Conservation (phyloP, 805 yeast species). For the Candida odintsovae region DNA sequence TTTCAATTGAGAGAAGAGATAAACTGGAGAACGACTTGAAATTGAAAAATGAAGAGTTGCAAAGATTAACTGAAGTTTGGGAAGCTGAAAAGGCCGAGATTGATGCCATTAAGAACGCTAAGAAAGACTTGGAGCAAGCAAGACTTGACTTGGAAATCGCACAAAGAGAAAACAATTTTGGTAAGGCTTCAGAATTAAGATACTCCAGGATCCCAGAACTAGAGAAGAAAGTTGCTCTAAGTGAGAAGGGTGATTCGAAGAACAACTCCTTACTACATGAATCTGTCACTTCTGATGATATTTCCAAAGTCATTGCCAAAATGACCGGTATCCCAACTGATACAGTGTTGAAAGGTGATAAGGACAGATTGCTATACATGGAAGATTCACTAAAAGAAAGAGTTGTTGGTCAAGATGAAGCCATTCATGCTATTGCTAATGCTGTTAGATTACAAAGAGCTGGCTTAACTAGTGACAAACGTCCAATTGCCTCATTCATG, state of each 20-base stretch:
- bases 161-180: conserved; percentile 83
- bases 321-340: conserved; percentile 96
- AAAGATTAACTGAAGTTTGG: conserved; percentile 79
- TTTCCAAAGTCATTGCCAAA: conserved; percentile 83
- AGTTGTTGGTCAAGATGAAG: conserved; percentile 95
- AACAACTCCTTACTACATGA: conserved; percentile 61
- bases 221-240: conserved; percentile 50
- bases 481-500: conserved; percentile 96
- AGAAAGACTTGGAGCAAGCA: conserved; percentile 79
- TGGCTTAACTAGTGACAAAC: conserved; percentile 86
- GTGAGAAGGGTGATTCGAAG: conserved; percentile 29
- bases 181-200: conserved; percentile 81
- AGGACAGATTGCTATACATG: conserved; percentile 85
- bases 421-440: conserved; percentile 82
- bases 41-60: conserved; percentile 56
- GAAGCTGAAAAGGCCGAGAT: conserved; percentile 73
- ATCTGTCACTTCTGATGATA: conserved; percentile 90
- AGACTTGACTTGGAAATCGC: conserved; percentile 75
- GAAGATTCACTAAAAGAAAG: conserved; percentile 68
- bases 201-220: conserved; percentile 82
- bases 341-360: conserved; percentile 88
- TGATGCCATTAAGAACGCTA: conserved; percentile 72
- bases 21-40: conserved; percentile 65
- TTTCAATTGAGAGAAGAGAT: conserved; percentile 74
- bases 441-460: conserved; percentile 97